phyloP scores from a whole-genome alignment of 164 flowering plant genomes.

The Vitis riparia region DNA sequence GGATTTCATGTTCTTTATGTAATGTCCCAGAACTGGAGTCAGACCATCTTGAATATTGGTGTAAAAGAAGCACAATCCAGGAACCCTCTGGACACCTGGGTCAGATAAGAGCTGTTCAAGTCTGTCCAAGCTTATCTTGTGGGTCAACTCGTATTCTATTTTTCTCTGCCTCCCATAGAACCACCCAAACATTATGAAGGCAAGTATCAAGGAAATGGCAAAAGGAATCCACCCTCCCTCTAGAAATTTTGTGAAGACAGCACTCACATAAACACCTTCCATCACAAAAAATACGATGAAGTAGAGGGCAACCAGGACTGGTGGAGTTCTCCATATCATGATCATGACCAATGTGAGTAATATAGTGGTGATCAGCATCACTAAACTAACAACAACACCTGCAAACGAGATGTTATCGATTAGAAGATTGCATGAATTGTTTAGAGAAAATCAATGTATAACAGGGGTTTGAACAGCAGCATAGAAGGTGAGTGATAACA shows the following conservation, averaged over 20 bases:
- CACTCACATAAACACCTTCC: constrained; percentile 78
- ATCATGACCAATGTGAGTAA: constrained; percentile 75
- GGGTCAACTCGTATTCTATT: constrained; percentile 60
- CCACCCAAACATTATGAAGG: constrained; percentile 86
- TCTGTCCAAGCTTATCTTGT: constrained; percentile 49
- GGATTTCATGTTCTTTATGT: constrained; percentile 71
- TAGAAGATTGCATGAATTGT: background rate
- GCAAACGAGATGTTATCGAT: constrained; percentile 18
- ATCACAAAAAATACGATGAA: constrained; percentile 53
- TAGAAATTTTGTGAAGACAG: constrained; percentile 63
- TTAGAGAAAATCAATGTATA: background rate
- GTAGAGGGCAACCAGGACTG: constrained; percentile 49
- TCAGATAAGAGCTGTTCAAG: constrained; percentile 47
- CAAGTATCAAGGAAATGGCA: constrained; percentile 74
- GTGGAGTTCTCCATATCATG: constrained; percentile 72
- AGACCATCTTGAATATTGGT: constrained; percentile 71
- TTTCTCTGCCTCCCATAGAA: constrained; percentile 78
- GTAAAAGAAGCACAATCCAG: constrained; percentile 80
- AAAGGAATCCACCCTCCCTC: constrained; percentile 95
- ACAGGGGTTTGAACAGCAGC: background rate
- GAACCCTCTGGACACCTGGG: constrained; percentile 66
- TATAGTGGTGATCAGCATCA: constrained; percentile 81
- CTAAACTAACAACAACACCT: constrained; percentile 87
- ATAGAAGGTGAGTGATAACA: background rate
- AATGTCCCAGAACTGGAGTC: constrained; percentile 74